These are phyloP conservation scores for Avicennia marina DNA, from an alignment of 257 asterid species.

Conservation along the genomic window DNA sequence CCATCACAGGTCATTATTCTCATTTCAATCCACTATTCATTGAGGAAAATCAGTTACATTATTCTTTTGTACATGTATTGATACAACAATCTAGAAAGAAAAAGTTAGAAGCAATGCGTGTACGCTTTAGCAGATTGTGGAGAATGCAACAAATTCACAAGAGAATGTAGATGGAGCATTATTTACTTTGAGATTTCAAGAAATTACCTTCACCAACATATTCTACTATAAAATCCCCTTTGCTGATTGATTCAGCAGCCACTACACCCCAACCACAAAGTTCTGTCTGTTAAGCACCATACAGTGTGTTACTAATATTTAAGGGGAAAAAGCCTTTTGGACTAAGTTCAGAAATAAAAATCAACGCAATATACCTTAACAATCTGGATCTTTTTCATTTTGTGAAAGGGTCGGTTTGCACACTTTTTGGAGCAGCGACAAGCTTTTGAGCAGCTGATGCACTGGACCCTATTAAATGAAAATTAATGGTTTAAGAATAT, in stretches of 20 bases:
- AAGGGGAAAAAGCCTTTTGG: background rate
- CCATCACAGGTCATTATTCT: slow-evolving; percentile 7
- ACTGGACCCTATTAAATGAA: slow-evolving; percentile 60
- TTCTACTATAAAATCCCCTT: slow-evolving; percentile 79
- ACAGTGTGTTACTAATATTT: slow-evolving; percentile 18
- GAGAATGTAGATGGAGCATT: slow-evolving; percentile 13
- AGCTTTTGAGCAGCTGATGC: slow-evolving; percentile 91
- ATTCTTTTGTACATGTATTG: background rate
- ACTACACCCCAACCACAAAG: slow-evolving; percentile 97
- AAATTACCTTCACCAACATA: slow-evolving; percentile 94
- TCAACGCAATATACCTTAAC: slow-evolving; percentile 54
- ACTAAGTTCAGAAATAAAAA: slow-evolving; percentile 4
- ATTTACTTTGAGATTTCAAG: slow-evolving; percentile 3
- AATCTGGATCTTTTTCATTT: slow-evolving; percentile 59
- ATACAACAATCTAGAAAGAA: slow-evolving; percentile 17
- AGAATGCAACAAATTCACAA: slow-evolving; percentile 9
- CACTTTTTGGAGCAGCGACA: slow-evolving; percentile 78
- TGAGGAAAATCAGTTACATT: background rate
- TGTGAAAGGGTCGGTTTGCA: slow-evolving; percentile 79
- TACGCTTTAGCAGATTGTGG: slow-evolving; percentile 3
- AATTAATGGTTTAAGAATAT: slow-evolving; percentile 12
- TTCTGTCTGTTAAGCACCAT: slow-evolving; percentile 61
- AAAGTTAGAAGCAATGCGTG: slow-evolving; percentile 8
- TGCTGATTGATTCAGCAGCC: slow-evolving; percentile 72
- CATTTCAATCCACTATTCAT: background rate